Evolutionary conservation across 2,329 filamentous ascomycete genomes (phyloP).

Genomic region (Claviceps cyperi): DNA sequence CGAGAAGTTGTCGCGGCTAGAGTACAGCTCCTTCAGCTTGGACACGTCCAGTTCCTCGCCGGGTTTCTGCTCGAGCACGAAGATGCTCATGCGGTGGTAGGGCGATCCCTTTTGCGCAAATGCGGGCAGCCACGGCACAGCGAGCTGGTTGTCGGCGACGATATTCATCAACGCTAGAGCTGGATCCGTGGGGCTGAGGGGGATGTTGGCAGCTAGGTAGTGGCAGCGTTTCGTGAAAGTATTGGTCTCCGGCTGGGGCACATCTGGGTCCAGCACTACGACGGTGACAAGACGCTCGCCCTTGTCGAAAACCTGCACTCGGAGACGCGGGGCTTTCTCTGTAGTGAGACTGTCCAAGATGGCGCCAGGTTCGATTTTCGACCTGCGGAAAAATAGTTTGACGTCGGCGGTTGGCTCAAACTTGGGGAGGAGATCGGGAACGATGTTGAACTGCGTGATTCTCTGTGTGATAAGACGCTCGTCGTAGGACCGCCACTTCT

Average conservation of each 20-base stretch:
- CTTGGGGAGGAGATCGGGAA: conserved; percentile 74
- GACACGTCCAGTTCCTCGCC: conserved; percentile 42
- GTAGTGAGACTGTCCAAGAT: conserved; percentile 63
- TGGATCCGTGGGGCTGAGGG: conserved; percentile 36
- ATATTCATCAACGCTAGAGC: conserved; percentile 52
- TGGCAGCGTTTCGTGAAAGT: conserved; percentile 71
- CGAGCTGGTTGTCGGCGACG: conserved; percentile 47
- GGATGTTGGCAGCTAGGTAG: conserved; percentile 60
- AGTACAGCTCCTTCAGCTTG: conserved; percentile 38
- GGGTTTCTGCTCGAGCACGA: conserved; percentile 66
- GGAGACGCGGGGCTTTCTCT: conserved; percentile 59
- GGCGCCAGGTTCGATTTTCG: conserved; percentile 58
- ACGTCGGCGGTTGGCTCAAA: conserved; percentile 70
- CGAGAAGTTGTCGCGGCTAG: conserved; percentile 51
- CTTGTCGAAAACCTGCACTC: conserved; percentile 71
- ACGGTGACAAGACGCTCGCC: conserved; percentile 74
- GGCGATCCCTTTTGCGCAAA: conserved; percentile 79
- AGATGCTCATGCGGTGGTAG: conserved; percentile 78
- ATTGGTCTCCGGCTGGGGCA: conserved; percentile 64
- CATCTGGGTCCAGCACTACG: conserved; percentile 78
- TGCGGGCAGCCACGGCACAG: conserved; percentile 70
- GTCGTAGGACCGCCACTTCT: conserved; percentile 77
- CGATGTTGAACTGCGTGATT: conserved; percentile 70
- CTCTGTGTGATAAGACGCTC: conserved; percentile 70
- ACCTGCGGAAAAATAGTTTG: conserved; percentile 61